A percentile compares a stretch with the other conserved stretches of the same genome.
Conservation (phyloP, 768 basidiomycete genomes). For the Rhizopogon sp. region DNA sequence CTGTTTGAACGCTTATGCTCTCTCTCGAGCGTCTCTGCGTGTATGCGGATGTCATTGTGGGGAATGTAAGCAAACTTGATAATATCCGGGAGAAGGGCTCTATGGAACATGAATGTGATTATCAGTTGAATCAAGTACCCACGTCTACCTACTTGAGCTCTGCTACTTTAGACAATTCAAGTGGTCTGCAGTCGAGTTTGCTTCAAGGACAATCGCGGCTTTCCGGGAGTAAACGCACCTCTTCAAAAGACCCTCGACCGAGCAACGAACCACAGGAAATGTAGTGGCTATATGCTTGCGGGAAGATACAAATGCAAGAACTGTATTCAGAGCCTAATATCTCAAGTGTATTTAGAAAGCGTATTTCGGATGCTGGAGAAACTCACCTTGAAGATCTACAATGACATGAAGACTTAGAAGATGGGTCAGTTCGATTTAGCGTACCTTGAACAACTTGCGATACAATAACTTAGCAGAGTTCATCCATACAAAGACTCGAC, state of each 20-base stretch:
- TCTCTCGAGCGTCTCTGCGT: conserved; percentile 30
- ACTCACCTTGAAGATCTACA: conserved; percentile 41
- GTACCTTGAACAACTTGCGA: conserved; percentile 57
- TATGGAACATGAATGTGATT: conserved; percentile 20
- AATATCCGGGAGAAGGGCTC: conserved; percentile 77
- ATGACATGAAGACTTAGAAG: neutral
- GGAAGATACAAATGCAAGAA: conserved; percentile 81
- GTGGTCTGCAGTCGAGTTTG: conserved; percentile 44
- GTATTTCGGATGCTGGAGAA: neutral
- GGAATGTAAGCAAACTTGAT: conserved; percentile 82
- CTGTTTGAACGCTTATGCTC: conserved; percentile 26
- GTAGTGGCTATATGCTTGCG: conserved; percentile 78
- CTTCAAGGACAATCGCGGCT: neutral
- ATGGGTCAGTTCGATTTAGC: neutral
- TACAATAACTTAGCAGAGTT: neutral
- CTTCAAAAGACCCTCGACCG: conserved; percentile 78
- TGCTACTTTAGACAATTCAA: conserved; percentile 73
- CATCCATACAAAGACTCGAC: neutral
- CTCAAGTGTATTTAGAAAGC: neutral
- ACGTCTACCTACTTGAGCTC: conserved; percentile 63
- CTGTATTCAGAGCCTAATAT: conserved; percentile 76
- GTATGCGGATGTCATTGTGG: conserved; percentile 51
- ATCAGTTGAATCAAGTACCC: neutral
- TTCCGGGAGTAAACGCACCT: conserved; percentile 37
- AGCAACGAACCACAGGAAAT: conserved; percentile 66